These are phyloP conservation scores for Diaporthe citrichinensis DNA, from an alignment of 2,329 filamentous ascomycete species.

Conservation along the genomic window DNA sequence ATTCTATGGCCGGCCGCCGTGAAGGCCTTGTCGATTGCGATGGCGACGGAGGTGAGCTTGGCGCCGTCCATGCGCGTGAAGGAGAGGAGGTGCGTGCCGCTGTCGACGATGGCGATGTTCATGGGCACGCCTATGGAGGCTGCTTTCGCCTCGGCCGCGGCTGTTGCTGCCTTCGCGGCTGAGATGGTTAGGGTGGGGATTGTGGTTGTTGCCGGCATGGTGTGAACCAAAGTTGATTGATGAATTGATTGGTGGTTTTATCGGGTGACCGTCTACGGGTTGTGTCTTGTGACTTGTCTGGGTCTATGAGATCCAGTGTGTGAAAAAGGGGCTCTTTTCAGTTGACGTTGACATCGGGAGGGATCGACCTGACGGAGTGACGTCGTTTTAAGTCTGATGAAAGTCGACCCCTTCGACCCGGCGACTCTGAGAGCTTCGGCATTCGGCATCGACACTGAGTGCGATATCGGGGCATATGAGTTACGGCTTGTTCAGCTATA, in stretches of 20 bases:
- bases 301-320: neutral
- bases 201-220: constrained; percentile 26
- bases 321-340: neutral
- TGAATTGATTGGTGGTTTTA: neutral
- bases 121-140: constrained; percentile 33
- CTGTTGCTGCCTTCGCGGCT: constrained; percentile 29
- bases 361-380: constrained; percentile 15
- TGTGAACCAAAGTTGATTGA: neutral
- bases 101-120: constrained; percentile 38
- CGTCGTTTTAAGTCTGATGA: constrained; percentile 1
- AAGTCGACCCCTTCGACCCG: neutral
- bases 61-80: constrained; percentile 37
- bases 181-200: constrained; percentile 30
- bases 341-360: neutral
- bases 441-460: neutral
- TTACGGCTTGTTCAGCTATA: neutral
- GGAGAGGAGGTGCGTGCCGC: constrained; percentile 26
- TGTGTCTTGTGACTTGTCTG: neutral
- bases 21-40: constrained; percentile 38
- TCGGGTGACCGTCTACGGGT: neutral
- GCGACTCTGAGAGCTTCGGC: neutral
- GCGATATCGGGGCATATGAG: neutral
- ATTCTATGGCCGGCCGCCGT: constrained; percentile 28
- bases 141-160: constrained; percentile 30
- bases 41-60: constrained; percentile 32